These are phyloP conservation scores for Bullera alba DNA, from an alignment of 768 basidiomycete species.

Conservation along the genomic window DNA sequence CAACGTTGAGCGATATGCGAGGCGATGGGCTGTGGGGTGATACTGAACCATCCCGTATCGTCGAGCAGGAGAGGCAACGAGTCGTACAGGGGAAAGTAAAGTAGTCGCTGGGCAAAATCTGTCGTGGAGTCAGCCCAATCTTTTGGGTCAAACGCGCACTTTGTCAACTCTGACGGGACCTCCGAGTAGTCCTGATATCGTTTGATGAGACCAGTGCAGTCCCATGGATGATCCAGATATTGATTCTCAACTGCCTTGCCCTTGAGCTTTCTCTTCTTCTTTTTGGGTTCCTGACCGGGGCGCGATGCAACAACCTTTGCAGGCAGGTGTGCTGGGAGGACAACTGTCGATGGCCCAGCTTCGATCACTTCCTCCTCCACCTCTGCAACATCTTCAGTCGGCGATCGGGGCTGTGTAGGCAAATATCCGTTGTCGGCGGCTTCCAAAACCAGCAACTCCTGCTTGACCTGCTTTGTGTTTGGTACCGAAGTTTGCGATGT, in stretches of 20 bases:
- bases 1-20: constrained; percentile 88
- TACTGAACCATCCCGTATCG: constrained; percentile 95
- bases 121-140: background rate
- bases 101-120: constrained; percentile 82
- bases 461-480: constrained; percentile 10
- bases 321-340: background rate
- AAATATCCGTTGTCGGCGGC: constrained; percentile 4
- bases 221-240: constrained; percentile 45
- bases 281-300: background rate
- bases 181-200: constrained; percentile 60
- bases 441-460: background rate
- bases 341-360: constrained; percentile 1
- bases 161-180: constrained; percentile 70
- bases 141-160: constrained; percentile 59
- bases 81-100: constrained; percentile 70
- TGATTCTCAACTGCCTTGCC: background rate
- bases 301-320: background rate
- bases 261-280: constrained; percentile 9
- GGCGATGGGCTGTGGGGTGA: constrained; percentile 91
- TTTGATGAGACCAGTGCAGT: constrained; percentile 67
- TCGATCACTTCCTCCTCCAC: background rate
- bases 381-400: background rate
- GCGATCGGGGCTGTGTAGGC: constrained; percentile 10
- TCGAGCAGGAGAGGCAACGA: constrained; percentile 78
- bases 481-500: background rate